Base-by-base conservation (phyloP, 176 grass and related monocot genomes). In the Saccharum officinarum region DNA sequence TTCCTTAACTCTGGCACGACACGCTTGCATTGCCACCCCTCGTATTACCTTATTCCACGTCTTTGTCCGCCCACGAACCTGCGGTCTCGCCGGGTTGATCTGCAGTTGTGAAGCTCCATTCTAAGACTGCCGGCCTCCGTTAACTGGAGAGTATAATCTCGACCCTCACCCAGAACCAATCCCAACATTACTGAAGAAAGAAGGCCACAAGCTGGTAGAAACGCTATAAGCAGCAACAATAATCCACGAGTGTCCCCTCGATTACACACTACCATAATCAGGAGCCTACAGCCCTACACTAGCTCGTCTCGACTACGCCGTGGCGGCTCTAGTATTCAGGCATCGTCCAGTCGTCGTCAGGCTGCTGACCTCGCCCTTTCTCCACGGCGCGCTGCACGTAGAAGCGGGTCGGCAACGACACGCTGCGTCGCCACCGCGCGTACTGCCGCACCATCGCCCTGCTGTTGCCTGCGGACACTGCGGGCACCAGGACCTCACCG, bases 361-460 rank as follows among this genome's bases (percentile, higher is more conserved):
- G 30, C 30, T 1, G 10, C 17, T 13, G 47, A 22, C 10, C 47
- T 1, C 10, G 2, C 40, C 9, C 26, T 9, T 44, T 41, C 25
- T 47, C 20, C 12, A 14, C 33, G 18, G 49, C 75, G 39, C 1
- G n/a, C 80, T 83, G 39, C 40, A 72, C 9, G 39, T 41, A 88
- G 86, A 88, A 88, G 15, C 66, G 74, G 40, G 16, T 66, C 3
- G 73, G 74, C 86, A 83, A 55, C 66, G 66, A 71, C 52, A 83
- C 74, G 22, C 40, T 26, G n/a, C 74, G n/a, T 7, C 66, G 80
- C 86, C 86, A 83, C 16, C 66, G 73, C 73, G 2, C 8, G 80
- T 83, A 88, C 15, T 18, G 39, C 64, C 0, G 0, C 30, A 83
- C 65, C 66, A 3, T 1, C 4, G 3, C 6, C 6, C 1, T 38